A percentile compares a stretch with the other conserved stretches of the same genome.
Conservation (phyloP, 2,329 filamentous ascomycete genomes). For the Apiospora pterosperma region DNA sequence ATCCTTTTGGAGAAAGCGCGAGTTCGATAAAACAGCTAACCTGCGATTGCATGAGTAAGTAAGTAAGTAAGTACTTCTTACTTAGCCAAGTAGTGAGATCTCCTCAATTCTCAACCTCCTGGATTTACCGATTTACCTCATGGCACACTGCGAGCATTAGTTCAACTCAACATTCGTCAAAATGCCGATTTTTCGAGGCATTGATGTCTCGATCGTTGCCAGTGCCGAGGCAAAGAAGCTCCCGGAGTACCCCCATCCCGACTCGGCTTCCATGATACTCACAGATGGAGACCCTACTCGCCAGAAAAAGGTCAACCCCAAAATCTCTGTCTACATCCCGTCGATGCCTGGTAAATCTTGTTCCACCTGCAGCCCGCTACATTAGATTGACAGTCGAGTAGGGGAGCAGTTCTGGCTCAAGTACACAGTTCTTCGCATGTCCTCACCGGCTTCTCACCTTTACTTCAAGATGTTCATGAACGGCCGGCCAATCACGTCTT, state of each 20-base stretch:
- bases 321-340: slow-evolving; percentile 54
- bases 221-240: slow-evolving; percentile 34
- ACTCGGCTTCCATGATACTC: slow-evolving; percentile 25
- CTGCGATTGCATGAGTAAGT: neutral
- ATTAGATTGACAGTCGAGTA: slow-evolving; percentile 18
- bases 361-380: neutral
- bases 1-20: neutral
- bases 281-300: slow-evolving; percentile 23
- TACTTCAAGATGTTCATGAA: slow-evolving; percentile 57
- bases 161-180: slow-evolving; percentile 5
- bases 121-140: neutral
- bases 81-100: neutral
- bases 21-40: neutral
- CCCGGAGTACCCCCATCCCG: slow-evolving; percentile 54
- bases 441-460: slow-evolving; percentile 35
- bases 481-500: slow-evolving; percentile 47
- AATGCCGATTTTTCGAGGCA: slow-evolving; percentile 49
- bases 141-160: neutral
- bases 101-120: neutral
- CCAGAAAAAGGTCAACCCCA: slow-evolving; percentile 34
- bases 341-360: slow-evolving; percentile 44
- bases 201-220: slow-evolving; percentile 42
- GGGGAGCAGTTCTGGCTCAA: slow-evolving; percentile 51
- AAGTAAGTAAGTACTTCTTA: too few species aligned
- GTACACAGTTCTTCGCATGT: slow-evolving; percentile 38